These are phyloP conservation scores for Acanthamoeba quina DNA, from an alignment of 208 protist genomes.

Conservation along the genomic window DNA sequence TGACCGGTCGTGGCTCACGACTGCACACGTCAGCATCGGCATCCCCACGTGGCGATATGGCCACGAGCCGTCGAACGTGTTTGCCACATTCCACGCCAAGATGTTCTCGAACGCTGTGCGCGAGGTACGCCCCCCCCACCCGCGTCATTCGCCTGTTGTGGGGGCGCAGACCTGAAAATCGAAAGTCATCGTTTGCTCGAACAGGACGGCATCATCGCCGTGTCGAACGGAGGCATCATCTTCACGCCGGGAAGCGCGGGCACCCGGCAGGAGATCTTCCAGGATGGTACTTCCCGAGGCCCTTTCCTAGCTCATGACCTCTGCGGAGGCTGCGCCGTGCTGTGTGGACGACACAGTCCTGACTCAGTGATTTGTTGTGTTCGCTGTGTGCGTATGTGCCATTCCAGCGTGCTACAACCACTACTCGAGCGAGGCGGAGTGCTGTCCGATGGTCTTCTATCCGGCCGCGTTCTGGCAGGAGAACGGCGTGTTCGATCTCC, in stretches of 20 bases:
- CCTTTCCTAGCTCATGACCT: too few species aligned
- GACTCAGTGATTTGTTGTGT: neutral
- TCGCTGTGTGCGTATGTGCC: too few species aligned
- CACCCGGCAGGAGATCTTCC: conserved; percentile 69
- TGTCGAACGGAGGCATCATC: conserved; percentile 66
- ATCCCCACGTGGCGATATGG: conserved; percentile 66
- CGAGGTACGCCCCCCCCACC: neutral
- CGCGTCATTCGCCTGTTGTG: too few species aligned
- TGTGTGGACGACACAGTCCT: too few species aligned
- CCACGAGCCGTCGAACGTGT: conserved; percentile 66
- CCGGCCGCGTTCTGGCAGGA: conserved; percentile 8
- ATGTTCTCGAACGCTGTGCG: conserved; percentile 65
- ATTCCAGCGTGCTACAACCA: conserved; percentile 70
- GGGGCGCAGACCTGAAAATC: too few species aligned
- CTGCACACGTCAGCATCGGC: conserved; percentile 55
- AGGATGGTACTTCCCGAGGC: conserved; percentile 59
- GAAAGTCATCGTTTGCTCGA: too few species aligned
- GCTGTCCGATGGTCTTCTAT: conserved; percentile 66
- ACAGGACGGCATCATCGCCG: conserved; percentile 59
- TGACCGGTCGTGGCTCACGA: too few species aligned
- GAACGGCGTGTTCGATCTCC: conserved; percentile 52
- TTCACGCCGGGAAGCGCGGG: conserved; percentile 63
- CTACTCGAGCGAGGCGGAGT: conserved; percentile 29
- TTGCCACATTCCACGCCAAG: conserved; percentile 64
- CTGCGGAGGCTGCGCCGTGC: too few species aligned